These are phyloP conservation scores for Cyclotella cryptica DNA, from an alignment of 108 stramenopile genomes.

Conservation along the genomic window DNA sequence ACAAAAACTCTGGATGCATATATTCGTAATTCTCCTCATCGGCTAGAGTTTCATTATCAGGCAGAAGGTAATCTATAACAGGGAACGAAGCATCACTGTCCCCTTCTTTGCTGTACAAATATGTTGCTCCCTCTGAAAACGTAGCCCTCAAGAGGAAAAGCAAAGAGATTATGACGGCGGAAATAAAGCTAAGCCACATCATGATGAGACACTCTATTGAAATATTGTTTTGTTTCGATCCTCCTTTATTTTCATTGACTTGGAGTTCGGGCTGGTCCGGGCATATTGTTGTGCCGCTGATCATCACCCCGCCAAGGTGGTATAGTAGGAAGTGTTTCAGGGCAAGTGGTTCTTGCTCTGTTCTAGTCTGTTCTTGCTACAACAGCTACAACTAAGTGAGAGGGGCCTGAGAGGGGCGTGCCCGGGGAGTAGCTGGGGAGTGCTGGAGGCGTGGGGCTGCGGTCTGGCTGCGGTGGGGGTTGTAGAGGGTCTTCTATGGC, in stretches of 20 bases:
- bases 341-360: too few relatives aligned
- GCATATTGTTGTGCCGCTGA: not conserved
- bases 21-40: not conserved
- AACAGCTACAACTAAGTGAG: too few relatives aligned
- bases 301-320: too few relatives aligned
- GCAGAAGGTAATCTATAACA: slow-evolving; percentile 24
- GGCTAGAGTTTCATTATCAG: not conserved
- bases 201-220: slow-evolving; percentile 3
- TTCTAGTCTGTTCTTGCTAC: too few relatives aligned
- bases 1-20: slow-evolving; percentile 36
- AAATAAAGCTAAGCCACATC: not conserved
- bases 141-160: not conserved
- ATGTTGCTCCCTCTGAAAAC: slow-evolving; percentile 12
- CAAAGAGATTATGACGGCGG: not conserved
- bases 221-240: not conserved
- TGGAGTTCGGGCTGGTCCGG: not conserved
- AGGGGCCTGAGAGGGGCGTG: too few relatives aligned
- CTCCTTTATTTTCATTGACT: not conserved
- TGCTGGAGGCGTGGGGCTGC: too few relatives aligned
- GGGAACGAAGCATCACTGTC: slow-evolving; percentile 8
- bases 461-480: too few relatives aligned
- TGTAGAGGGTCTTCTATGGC: too few relatives aligned
- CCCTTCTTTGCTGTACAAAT: slow-evolving; percentile 35
- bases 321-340: too few relatives aligned
- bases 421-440: too few relatives aligned